Evolutionary conservation across 257 asterid species (phyloP).

Genomic region (Anisodus tanguticus): DNA sequence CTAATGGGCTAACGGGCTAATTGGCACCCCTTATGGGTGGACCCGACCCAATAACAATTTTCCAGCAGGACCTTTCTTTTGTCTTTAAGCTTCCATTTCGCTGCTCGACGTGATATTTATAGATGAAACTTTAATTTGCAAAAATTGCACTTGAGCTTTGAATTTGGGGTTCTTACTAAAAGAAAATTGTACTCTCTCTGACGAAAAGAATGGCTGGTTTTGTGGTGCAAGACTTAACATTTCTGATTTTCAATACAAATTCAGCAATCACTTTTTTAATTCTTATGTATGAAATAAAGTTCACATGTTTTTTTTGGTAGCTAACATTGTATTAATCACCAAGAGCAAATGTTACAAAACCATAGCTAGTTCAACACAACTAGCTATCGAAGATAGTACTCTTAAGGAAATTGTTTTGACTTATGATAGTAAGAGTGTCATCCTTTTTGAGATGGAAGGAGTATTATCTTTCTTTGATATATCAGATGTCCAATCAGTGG

Average conservation of each 20-base stretch:
- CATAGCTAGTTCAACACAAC: too few relatives aligned
- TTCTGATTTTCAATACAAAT: neutral
- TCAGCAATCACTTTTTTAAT: neutral
- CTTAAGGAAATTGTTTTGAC: neutral
- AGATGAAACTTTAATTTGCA: neutral
- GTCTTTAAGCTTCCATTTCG: constrained; percentile 2
- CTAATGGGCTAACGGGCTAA: too few relatives aligned
- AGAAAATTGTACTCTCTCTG: neutral
- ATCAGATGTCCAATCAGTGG: neutral
- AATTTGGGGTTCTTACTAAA: neutral
- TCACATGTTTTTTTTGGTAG: neutral
- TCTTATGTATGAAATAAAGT: neutral
- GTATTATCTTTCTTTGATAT: neutral
- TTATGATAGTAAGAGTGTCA: neutral
- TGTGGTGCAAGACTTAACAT: neutral
- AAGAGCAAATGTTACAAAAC: too few relatives aligned
- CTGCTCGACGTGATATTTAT: neutral
- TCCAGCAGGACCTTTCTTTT: neutral
- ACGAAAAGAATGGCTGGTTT: neutral
- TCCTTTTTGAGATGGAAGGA: neutral
- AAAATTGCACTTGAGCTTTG: neutral
- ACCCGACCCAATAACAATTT: too few relatives aligned
- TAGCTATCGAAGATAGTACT: neutral
- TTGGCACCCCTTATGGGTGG: too few relatives aligned
- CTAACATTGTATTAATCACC: too few relatives aligned